Evolutionary conservation across 2,329 filamentous ascomycete species (phyloP).

Genomic region (Alternaria sp.): DNA sequence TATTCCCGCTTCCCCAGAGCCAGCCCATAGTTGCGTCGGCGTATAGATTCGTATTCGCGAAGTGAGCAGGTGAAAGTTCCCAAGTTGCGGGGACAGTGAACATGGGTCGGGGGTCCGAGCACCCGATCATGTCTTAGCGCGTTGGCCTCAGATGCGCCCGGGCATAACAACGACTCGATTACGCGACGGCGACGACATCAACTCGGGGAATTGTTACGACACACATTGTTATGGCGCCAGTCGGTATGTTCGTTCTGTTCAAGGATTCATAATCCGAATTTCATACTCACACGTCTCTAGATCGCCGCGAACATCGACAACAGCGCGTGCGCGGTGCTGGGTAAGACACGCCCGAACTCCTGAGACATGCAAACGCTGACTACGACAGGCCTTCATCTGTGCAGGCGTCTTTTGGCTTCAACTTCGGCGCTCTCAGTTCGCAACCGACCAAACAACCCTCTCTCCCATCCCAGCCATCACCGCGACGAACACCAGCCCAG

Average conservation of each 20-base stretch:
- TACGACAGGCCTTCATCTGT: slow-evolving; percentile 53
- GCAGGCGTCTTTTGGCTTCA: slow-evolving; percentile 59
- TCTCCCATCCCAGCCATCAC: slow-evolving; percentile 31
- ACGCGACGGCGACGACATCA: slow-evolving; percentile 20
- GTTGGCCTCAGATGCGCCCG: slow-evolving; percentile 16
- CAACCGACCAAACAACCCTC: slow-evolving; percentile 32
- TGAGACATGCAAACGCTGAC: slow-evolving; percentile 24
- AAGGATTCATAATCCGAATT: neutral
- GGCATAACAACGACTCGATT: slow-evolving; percentile 24
- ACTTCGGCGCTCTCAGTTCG: slow-evolving; percentile 31
- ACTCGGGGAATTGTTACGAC: slow-evolving; percentile 19
- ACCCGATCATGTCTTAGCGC: slow-evolving; percentile 13
- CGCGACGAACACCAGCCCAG: slow-evolving; percentile 33
- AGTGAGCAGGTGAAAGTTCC: slow-evolving; percentile 8
- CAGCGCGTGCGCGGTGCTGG: slow-evolving; percentile 65
- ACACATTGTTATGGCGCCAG: slow-evolving; percentile 40
- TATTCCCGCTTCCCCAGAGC: slow-evolving; percentile 60
- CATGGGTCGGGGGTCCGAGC: slow-evolving; percentile 12
- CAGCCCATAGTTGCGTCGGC: slow-evolving; percentile 60
- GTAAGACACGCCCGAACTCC: slow-evolving; percentile 48
- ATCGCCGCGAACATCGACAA: slow-evolving; percentile 61
- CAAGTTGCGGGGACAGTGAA: slow-evolving; percentile 19
- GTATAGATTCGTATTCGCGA: neutral
- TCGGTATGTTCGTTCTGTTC: slow-evolving; percentile 25
- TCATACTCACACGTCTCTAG: slow-evolving; percentile 35